Conservation (phyloP, 78 protist species). For the Pigoraptor vietnamica region DNA sequence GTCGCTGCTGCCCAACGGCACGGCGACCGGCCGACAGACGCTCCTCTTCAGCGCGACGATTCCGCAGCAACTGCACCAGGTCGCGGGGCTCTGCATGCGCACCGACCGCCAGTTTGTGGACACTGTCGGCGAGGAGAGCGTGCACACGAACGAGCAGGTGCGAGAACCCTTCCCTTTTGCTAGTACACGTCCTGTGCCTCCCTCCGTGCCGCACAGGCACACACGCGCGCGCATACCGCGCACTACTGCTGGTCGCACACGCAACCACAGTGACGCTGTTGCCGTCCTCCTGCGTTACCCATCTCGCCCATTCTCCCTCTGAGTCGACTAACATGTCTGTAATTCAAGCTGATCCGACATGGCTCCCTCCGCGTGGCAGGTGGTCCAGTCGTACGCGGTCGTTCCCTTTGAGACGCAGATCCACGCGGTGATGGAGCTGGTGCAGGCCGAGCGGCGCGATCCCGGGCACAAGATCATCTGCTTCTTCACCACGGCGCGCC, state of each 20-base stretch:
- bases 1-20: neutral
- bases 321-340: no score
- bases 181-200: no score
- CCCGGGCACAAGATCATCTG: conserved; percentile 34
- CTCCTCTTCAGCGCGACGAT: conserved; percentile 69
- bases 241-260: neutral
- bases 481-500: conserved; percentile 58
- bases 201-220: neutral
- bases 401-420: neutral
- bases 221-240: neutral
- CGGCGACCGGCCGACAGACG: conserved; percentile 31
- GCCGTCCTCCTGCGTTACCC: no score
- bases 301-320: no score
- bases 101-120: neutral
- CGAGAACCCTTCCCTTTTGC: neutral
- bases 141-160: neutral
- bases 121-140: neutral
- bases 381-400: neutral
- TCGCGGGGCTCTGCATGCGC: neutral
- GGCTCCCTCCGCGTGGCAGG: no score
- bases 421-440: neutral
- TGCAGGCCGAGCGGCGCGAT: neutral
- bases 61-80: conserved; percentile 25
- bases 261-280: neutral
- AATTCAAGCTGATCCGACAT: no score